These are phyloP conservation scores for Talaromyces pinophilus DNA, from an alignment of 2,329 filamentous ascomycete species.

Conservation along the genomic window DNA sequence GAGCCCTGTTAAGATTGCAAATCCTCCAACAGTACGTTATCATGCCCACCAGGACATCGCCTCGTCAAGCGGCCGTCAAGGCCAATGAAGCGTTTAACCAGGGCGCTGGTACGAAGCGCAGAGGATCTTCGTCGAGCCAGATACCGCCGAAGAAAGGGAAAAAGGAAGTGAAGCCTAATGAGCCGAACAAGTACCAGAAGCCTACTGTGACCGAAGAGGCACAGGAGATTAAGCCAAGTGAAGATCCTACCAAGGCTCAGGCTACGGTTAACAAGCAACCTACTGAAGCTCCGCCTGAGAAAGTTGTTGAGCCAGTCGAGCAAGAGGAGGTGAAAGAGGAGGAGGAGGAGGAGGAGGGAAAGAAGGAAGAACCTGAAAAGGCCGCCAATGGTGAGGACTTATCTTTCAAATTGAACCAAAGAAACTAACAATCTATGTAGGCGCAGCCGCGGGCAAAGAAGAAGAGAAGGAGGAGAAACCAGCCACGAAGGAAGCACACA, in stretches of 20 bases:
- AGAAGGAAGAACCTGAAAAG: constrained; percentile 10
- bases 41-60: constrained; percentile 40
- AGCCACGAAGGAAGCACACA: constrained; percentile 29
- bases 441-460: constrained; percentile 13
- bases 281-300: constrained; percentile 22
- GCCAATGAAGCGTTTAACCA: constrained; percentile 45
- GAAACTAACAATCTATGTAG: neutral
- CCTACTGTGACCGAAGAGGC: constrained; percentile 23
- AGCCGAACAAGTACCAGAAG: constrained; percentile 22
- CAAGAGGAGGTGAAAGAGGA: constrained; percentile 20
- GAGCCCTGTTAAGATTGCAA: neutral
- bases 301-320: constrained; percentile 28
- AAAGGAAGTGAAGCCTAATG: constrained; percentile 29
- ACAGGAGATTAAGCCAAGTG: constrained; percentile 32
- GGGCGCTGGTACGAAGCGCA: constrained; percentile 45
- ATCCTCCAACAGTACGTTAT: constrained; percentile 15
- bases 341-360: constrained; percentile 25
- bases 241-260: constrained; percentile 27
- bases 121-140: constrained; percentile 33
- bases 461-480: constrained; percentile 21
- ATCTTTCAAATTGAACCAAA: neutral
- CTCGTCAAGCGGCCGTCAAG: constrained; percentile 47
- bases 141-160: constrained; percentile 44
- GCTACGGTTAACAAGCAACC: constrained; percentile 20
- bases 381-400: constrained; percentile 18